Percentiles rank a stretch among this genome's conserved stretches.
These are phyloP conservation scores for Sporothrix pseudoabietina DNA, from an alignment of 2,329 filamentous ascomycete species.

Conservation along the genomic window DNA sequence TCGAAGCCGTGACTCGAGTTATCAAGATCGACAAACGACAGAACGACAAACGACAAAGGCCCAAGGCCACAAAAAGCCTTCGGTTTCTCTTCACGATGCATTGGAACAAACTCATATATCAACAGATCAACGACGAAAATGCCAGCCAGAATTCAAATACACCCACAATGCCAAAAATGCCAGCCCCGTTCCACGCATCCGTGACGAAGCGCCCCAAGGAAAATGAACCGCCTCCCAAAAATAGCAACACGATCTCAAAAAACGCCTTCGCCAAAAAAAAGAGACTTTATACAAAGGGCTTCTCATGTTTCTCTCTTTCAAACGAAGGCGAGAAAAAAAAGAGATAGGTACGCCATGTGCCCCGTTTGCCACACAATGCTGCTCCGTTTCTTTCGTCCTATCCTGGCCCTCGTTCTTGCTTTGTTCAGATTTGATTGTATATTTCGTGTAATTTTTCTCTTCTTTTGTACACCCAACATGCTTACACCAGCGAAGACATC, in stretches of 20 bases:
- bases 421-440: neutral
- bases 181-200: slow-evolving; percentile 8
- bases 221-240: slow-evolving; percentile 11
- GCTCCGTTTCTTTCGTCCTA: neutral
- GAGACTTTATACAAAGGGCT: neutral
- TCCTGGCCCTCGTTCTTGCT: neutral
- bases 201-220: slow-evolving; percentile 11
- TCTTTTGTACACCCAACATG: neutral
- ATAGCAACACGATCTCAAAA: neutral
- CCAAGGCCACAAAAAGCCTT: too few species aligned
- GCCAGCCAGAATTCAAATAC: slow-evolving; percentile 5
- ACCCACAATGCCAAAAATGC: neutral
- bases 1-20: neutral
- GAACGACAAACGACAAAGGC: neutral
- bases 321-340: neutral
- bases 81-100: neutral
- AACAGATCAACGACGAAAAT: neutral
- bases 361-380: neutral
- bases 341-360: neutral
- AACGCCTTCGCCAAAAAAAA: slow-evolving; percentile 18
- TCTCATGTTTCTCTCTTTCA: neutral
- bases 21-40: neutral
- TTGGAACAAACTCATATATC: neutral
- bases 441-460: neutral
- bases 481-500: slow-evolving; percentile 72